Conservation (phyloP, 257 asterid genomes). For the Nicotiana knightiana region DNA sequence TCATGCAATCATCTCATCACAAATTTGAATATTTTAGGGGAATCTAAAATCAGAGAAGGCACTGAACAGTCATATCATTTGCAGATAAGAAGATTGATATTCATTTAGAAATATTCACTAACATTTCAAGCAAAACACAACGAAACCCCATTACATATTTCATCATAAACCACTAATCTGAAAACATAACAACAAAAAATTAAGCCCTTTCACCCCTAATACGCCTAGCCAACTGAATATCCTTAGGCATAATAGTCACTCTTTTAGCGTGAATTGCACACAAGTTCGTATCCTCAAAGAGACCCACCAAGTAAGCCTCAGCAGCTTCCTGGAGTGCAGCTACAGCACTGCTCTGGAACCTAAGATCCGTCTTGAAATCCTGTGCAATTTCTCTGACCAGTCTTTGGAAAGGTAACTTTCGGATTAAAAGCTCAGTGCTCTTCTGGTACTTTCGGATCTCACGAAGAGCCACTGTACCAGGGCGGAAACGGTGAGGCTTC, state of each 20-base stretch:
- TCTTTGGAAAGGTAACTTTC: neutral
- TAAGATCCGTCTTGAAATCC: too few relatives aligned
- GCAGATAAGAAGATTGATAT: too few relatives aligned
- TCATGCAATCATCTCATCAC: too few relatives aligned
- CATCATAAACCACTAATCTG: neutral
- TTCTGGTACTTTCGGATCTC: slow-evolving; percentile 7
- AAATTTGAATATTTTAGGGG: too few relatives aligned
- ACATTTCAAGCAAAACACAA: neutral
- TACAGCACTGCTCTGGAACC: too few relatives aligned
- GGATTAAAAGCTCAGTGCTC: neutral
- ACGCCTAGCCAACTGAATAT: neutral
- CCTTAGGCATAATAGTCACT: neutral
- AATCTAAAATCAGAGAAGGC: too few relatives aligned
- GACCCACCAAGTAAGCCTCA: neutral
- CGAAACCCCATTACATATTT: too few relatives aligned
- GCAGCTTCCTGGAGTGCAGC: neutral
- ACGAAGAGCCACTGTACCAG: slow-evolving; percentile 1
- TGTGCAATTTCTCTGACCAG: too few relatives aligned
- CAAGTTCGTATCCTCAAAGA: neutral
- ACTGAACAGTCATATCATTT: too few relatives aligned
- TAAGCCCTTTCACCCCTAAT: neutral
- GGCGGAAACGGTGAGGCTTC: slow-evolving; percentile 6
- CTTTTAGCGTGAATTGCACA: neutral
- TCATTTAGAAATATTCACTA: neutral
- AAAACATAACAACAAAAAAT: neutral